Evolutionary conservation across 2,329 filamentous ascomycete species (phyloP).

Genomic region (Pseudogymnoascus destructans): DNA sequence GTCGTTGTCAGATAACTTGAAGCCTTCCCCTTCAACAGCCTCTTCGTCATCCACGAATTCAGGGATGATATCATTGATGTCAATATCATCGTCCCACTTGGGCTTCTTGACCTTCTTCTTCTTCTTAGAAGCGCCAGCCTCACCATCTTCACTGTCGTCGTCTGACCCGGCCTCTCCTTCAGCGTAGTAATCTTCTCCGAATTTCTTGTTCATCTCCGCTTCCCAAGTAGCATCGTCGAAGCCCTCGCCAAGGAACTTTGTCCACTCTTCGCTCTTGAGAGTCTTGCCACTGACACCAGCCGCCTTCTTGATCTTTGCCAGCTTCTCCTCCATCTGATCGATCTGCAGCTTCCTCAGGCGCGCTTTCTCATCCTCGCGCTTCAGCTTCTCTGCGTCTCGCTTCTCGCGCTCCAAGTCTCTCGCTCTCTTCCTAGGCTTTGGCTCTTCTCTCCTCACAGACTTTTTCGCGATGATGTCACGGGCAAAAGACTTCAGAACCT

Average conservation of each 20-base stretch:
- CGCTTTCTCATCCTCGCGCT: slow-evolving; percentile 68
- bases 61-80: slow-evolving; percentile 83
- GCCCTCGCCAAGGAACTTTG: slow-evolving; percentile 68
- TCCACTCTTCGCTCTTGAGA: slow-evolving; percentile 67
- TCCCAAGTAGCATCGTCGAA: slow-evolving; percentile 91
- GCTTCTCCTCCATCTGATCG: slow-evolving; percentile 77
- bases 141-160: slow-evolving; percentile 43
- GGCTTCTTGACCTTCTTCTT: slow-evolving; percentile 62
- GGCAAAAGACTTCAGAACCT: slow-evolving; percentile 76
- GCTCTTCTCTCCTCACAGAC: slow-evolving; percentile 75
- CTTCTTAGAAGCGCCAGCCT: slow-evolving; percentile 31
- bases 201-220: slow-evolving; percentile 72
- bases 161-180: slow-evolving; percentile 50
- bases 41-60: slow-evolving; percentile 61
- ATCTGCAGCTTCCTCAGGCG: slow-evolving; percentile 77
- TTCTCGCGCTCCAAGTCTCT: slow-evolving; percentile 65
- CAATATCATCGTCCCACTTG: slow-evolving; percentile 92
- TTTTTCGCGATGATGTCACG: slow-evolving; percentile 71
- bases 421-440: slow-evolving; percentile 60
- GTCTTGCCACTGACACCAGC: slow-evolving; percentile 61
- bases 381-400: slow-evolving; percentile 65
- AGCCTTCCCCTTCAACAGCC: slow-evolving; percentile 31
- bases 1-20: slow-evolving; percentile 36
- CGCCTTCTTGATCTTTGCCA: slow-evolving; percentile 77
- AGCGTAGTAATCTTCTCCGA: slow-evolving; percentile 85